Base-by-base conservation (phyloP, 164 flowering plant genomes). In the Saururus chinensis region DNA sequence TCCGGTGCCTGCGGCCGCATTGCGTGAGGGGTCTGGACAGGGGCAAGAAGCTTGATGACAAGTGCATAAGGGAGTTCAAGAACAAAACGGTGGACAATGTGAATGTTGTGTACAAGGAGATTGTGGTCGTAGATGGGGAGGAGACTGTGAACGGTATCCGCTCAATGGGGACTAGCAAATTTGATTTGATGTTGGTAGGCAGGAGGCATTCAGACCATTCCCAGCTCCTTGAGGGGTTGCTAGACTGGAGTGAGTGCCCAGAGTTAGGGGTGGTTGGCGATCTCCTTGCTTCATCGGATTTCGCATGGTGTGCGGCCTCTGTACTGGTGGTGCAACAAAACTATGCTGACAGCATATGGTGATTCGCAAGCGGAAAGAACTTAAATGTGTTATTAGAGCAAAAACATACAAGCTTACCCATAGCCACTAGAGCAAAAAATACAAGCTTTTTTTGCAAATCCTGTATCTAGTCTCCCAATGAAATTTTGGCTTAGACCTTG, bases 261-360 rank as follows among this genome's bases (percentile, higher is more conserved):
- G 85, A 75, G 57, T 61, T 79, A 26, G 82, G 84, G 30, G 55
- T 69, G 0, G 21, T 78, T 0, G 84, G 82, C 21, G 82, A 78
- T 61, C 53, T 81, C 12, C 72, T 78, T 11, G 74, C 70, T 2
- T 59, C 77, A 5, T 24, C 77, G 2, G 73, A 73, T 45, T 61
- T 51, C 13, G 51, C 37, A 2, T 30, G 56, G 13, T 57, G 60
- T 8, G 41, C n/a, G 55, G 69, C 70, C 14, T 70, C 80, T 0
- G 66, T 77, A 14, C 45, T 81, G 75, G 79, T 76, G 16, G 64
- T 79, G 45, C 77, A 73, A 53, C 84, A 80, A 45, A 30, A 30
- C 37, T 30, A 30, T 30, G 37, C 37, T 2, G 37, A 30, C 37
- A 30, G 4, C 6, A 30, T 30, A 30, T 30, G 37, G 37, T 30